phyloP scores from a whole-genome alignment of 1,139 yeast species.

The Yamadazyma aaseri region DNA sequence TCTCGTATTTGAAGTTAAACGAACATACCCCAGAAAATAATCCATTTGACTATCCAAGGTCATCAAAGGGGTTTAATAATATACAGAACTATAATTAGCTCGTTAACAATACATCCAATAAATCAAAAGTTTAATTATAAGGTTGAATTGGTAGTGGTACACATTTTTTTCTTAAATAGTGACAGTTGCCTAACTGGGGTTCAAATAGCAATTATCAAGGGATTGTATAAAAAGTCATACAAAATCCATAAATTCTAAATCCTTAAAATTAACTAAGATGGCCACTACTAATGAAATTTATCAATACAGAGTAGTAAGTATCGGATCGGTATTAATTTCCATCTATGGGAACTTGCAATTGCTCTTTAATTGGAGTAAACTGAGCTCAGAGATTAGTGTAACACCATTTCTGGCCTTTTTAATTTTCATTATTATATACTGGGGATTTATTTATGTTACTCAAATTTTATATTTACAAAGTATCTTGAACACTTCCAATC shows the following conservation, averaged over 20 bases:
- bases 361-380: constrained; percentile 47
- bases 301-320: constrained; percentile 43
- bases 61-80: too few species aligned
- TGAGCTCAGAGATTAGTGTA: constrained; percentile 40
- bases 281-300: constrained; percentile 10
- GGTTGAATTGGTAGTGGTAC: too few species aligned
- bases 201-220: constrained; percentile 3
- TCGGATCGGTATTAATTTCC: constrained; percentile 52
- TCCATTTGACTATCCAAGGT: too few species aligned
- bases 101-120: too few species aligned
- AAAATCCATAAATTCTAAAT: not conserved
- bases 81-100: too few species aligned
- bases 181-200: constrained; percentile 3
- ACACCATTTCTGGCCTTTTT: constrained; percentile 73
- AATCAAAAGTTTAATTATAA: too few species aligned
- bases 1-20: too few species aligned
- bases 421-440: constrained; percentile 52
- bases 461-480: constrained; percentile 40
- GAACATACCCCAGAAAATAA: too few species aligned
- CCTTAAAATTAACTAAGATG: constrained; percentile 4
- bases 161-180: not conserved
- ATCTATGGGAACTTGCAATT: constrained; percentile 54
- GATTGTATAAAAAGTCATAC: constrained; percentile 1
- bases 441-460: constrained; percentile 52
- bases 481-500: constrained; percentile 42